Conservation (phyloP, 2,329 filamentous ascomycete species). For the Davidsoniella virescens region DNA sequence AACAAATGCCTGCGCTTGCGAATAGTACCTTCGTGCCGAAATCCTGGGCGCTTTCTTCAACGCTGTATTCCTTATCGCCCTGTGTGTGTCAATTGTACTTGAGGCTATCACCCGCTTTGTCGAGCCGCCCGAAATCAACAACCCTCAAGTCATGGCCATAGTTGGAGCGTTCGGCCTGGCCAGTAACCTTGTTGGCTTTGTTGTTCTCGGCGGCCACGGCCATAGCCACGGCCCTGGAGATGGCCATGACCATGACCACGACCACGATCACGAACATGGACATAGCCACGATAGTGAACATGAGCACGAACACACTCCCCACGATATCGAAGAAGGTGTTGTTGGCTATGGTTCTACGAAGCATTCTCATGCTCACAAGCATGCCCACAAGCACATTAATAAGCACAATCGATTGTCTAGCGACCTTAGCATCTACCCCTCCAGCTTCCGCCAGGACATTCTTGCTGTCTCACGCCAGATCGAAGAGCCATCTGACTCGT, state of each 20-base stretch:
- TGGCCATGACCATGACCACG: slow-evolving; percentile 35
- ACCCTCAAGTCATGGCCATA: slow-evolving; percentile 74
- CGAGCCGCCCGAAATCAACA: slow-evolving; percentile 72
- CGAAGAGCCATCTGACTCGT: slow-evolving; percentile 29
- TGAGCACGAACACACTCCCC: slow-evolving; percentile 20
- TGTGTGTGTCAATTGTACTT: slow-evolving; percentile 91
- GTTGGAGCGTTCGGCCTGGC: slow-evolving; percentile 74
- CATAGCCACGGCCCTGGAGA: slow-evolving; percentile 50
- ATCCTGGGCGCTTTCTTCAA: slow-evolving; percentile 94
- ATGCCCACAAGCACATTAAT: slow-evolving; percentile 13
- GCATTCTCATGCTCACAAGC: slow-evolving; percentile 23
- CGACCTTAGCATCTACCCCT: slow-evolving; percentile 74
- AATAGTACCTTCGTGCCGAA: slow-evolving; percentile 86
- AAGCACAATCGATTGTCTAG: slow-evolving; percentile 37
- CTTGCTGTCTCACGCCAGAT: slow-evolving; percentile 46
- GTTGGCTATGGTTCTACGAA: slow-evolving; percentile 21
- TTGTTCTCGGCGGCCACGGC: slow-evolving; percentile 85
- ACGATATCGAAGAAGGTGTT: slow-evolving; percentile 31
- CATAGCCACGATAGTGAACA: slow-evolving; percentile 34
- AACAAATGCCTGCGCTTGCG: no score
- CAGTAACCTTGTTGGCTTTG: slow-evolving; percentile 78
- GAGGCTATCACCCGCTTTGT: slow-evolving; percentile 87
- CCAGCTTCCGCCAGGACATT: slow-evolving; percentile 81
- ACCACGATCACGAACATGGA: slow-evolving; percentile 29
- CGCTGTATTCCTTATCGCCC: slow-evolving; percentile 88